Evolutionary conservation across 768 basidiomycete genomes (phyloP).

Genomic region (Psilocybe cyanescens): DNA sequence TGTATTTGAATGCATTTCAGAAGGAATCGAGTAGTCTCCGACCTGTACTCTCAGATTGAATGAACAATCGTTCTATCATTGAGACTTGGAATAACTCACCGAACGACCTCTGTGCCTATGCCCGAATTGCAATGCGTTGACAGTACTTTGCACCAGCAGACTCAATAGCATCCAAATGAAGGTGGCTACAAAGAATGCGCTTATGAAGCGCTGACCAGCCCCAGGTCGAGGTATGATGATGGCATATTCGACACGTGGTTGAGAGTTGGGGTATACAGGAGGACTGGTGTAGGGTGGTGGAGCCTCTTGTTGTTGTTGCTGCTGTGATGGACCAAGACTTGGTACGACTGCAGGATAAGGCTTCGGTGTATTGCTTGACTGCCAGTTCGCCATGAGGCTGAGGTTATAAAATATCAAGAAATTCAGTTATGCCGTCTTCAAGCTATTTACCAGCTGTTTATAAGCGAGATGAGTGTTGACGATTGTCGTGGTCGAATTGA

Average conservation of each 20-base stretch:
- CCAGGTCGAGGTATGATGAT: background rate
- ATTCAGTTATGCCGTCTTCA: no score
- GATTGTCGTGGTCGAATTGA: no score
- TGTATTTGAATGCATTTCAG: background rate
- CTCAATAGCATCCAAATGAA: slow-evolving; percentile 8
- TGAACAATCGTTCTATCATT: background rate
- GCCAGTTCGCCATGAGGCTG: background rate
- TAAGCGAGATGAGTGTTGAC: no score
- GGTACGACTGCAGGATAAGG: background rate
- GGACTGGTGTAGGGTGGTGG: slow-evolving; percentile 1
- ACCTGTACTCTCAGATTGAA: background rate
- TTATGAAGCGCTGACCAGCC: slow-evolving; percentile 6
- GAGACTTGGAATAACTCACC: background rate
- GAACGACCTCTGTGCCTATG: background rate
- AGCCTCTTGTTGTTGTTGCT: background rate
- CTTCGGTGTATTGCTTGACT: background rate
- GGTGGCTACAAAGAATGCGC: slow-evolving; percentile 5
- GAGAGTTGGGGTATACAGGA: background rate
- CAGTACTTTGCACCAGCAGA: background rate
- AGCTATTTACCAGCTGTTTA: no score
- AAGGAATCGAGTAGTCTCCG: background rate
- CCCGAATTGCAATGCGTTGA: background rate
- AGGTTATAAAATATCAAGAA: no score
- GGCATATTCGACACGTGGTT: slow-evolving; percentile 1
- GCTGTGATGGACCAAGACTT: background rate